Evolutionary conservation across 768 basidiomycete species (phyloP).

Genomic region (Terana coerulea): DNA sequence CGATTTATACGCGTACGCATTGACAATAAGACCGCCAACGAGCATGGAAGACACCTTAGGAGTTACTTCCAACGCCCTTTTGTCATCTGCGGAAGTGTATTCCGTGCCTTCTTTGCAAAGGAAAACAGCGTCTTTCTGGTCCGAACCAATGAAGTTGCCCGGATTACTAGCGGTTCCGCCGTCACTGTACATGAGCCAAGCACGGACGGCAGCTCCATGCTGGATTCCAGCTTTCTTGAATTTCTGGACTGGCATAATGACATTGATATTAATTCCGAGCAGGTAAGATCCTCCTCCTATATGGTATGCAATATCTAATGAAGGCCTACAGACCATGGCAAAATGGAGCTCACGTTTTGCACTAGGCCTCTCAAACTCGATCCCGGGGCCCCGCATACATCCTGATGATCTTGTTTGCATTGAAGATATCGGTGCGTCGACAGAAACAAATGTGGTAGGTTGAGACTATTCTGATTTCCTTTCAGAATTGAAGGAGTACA

Average conservation of each 20-base stretch:
- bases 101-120: constrained; percentile 58
- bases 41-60: constrained; percentile 28
- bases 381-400: constrained; percentile 47
- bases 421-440: constrained; percentile 47
- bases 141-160: constrained; percentile 43
- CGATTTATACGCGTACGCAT: constrained; percentile 50
- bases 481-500: constrained; percentile 24
- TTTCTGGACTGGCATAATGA: constrained; percentile 59
- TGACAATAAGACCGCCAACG: constrained; percentile 29
- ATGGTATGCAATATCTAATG: neutral
- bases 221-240: constrained; percentile 35
- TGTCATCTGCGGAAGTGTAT: constrained; percentile 50
- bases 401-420: constrained; percentile 33
- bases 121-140: constrained; percentile 54
- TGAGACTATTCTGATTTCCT: neutral
- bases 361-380: constrained; percentile 60
- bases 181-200: no score
- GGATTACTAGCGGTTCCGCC: neutral
- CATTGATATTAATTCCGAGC: constrained; percentile 39
- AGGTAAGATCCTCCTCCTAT: constrained; percentile 37
- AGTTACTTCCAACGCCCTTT: constrained; percentile 46
- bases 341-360: constrained; percentile 66
- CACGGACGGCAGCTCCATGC: no score
- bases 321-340: constrained; percentile 44
- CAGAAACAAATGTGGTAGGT: neutral